Base-by-base conservation (phyloP, 345 rosid genomes). In the Acer campestre region DNA sequence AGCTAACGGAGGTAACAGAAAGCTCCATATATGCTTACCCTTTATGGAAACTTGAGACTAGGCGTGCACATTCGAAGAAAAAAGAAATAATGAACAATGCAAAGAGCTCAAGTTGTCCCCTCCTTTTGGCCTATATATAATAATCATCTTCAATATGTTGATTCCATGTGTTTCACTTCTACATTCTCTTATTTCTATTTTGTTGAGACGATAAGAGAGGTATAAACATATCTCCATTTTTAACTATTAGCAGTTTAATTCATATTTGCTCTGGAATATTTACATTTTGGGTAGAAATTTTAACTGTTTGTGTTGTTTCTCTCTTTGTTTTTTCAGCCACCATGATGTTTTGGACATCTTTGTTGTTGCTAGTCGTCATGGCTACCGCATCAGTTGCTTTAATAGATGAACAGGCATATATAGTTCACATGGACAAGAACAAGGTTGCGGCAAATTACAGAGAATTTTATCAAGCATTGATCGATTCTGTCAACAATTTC, bases 401-500 rank as follows among this genome's bases (percentile, higher is more conserved):
- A 0, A 74, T 63, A 38, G 81, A 56, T 27, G 79, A 70, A 70
- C 92, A 82, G 77, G 81, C 94, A 4, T 91, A 94, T 71, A 75
- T 94, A 13, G 84, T 94, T 78, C 97, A 90, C 78, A 86, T 91
- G 84, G 79, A 84, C 81, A 80, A 79, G 79, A 62, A 85, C 68
- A 89, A 75, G 81, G 80, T 87, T 44, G 78, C 82, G 38, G 62
- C 77, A 1, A 70, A 51, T 75, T 71, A 82, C 62, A 77, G 58
- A 27, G 78, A 83, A 77, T 88, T 84, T 75, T 84, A 86, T 46
- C 82, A 86, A 67, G 35, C 83, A 6, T 46, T 89, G 68, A 46
- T 90, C 2, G 61, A 84, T 63, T 82, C 88, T 67, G 27, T 92
- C 75, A 42, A 55, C 31, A 4, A 84, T 70, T 70, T 78, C 76